A percentile compares a stretch with the other conserved stretches of the same genome.
Evolutionary conservation across 2,329 filamentous ascomycete genomes (phyloP).

Genomic region (Dendrostoma leiphaemia): DNA sequence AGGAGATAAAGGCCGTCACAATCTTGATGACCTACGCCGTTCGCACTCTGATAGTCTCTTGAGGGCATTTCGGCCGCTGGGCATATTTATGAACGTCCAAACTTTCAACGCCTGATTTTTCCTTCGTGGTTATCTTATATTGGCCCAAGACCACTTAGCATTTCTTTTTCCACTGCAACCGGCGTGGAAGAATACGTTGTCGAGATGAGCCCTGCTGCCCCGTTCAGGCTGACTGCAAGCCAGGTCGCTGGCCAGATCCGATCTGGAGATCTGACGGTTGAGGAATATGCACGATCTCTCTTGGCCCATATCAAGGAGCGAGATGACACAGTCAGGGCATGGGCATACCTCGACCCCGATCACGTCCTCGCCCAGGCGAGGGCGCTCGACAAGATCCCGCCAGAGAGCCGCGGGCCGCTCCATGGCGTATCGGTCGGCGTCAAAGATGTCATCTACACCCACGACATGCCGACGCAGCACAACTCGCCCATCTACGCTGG

Average conservation of each 20-base stretch:
- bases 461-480: constrained; percentile 58
- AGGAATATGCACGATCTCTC: constrained; percentile 46
- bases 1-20: too few species aligned
- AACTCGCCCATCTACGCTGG: constrained; percentile 53
- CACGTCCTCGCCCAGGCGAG: constrained; percentile 49
- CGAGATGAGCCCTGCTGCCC: constrained; percentile 1
- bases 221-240: constrained; percentile 36
- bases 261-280: constrained; percentile 42
- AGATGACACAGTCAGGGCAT: constrained; percentile 46
- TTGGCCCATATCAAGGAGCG: constrained; percentile 42
- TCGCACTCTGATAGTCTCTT: too few species aligned
- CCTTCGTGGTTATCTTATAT: too few species aligned
- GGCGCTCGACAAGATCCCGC: constrained; percentile 47
- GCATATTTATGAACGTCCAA: too few species aligned
- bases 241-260: constrained; percentile 37
- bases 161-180: too few species aligned
- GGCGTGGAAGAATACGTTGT: too few species aligned
- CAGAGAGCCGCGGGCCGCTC: constrained; percentile 48
- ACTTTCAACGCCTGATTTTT: too few species aligned
- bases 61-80: too few species aligned
- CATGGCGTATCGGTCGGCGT: constrained; percentile 58
- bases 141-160: too few species aligned
- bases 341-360: constrained; percentile 45
- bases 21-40: too few species aligned
- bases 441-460: constrained; percentile 60